Conservation (phyloP, 768 basidiomycete species). For the Boletus vinaceobasis region DNA sequence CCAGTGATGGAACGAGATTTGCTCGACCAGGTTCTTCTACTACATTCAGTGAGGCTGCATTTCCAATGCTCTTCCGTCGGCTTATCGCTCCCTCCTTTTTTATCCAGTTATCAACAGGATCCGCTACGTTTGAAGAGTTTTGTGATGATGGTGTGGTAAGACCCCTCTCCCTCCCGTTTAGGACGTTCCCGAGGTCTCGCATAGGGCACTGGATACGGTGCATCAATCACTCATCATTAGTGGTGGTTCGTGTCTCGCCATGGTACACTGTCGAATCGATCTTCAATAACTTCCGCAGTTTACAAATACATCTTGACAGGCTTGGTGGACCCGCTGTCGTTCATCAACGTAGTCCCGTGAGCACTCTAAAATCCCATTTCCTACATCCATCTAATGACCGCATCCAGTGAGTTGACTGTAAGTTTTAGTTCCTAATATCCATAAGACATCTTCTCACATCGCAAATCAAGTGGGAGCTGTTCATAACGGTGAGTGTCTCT, state of each 20-base stretch:
- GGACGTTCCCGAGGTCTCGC: background rate
- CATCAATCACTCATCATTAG: constrained; percentile 1
- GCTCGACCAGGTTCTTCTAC: background rate
- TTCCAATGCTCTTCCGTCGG: background rate
- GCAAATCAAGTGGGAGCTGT: no score
- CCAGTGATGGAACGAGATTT: no score
- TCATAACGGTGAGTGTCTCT: no score
- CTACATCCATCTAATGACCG: background rate
- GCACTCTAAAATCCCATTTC: background rate
- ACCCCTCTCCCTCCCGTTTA: background rate
- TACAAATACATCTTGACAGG: constrained; percentile 3
- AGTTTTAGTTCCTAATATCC: background rate
- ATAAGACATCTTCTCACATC: no score
- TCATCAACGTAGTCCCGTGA: background rate
- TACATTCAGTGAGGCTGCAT: constrained; percentile 3
- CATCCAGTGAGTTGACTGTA: background rate
- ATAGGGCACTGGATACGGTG: background rate
- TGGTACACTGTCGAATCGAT: no score
- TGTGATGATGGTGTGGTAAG: background rate
- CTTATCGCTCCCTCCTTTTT: background rate
- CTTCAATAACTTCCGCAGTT: background rate
- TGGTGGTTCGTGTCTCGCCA: background rate
- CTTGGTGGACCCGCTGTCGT: background rate
- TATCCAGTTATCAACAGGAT: constrained; percentile 1
- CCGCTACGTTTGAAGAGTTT: background rate